phyloP scores from a whole-genome alignment of 306 rosid species.

The Hippophae rhamnoides region DNA sequence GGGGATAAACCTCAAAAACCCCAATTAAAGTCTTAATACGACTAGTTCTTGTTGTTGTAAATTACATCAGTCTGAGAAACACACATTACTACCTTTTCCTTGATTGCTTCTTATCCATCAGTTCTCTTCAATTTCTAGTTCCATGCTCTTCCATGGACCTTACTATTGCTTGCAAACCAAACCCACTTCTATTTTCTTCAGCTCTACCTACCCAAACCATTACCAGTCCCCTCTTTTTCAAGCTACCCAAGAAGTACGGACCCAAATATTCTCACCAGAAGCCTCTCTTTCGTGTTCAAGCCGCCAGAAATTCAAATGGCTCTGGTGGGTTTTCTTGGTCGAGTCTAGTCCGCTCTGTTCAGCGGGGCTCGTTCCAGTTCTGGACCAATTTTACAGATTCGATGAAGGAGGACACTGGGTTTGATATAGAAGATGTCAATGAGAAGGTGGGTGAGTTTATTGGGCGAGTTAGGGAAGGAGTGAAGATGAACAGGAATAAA shows the following conservation, averaged over 20 bases:
- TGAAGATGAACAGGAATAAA: slow-evolving; percentile 28
- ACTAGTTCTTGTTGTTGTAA: neutral
- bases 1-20: slow-evolving; percentile 7
- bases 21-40: neutral
- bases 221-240: slow-evolving; percentile 29
- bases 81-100: neutral
- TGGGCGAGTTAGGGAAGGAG: slow-evolving; percentile 28
- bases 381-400: slow-evolving; percentile 52
- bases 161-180: slow-evolving; percentile 23
- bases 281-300: slow-evolving; percentile 44
- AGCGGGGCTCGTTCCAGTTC: slow-evolving; percentile 57
- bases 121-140: slow-evolving; percentile 6
- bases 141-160: slow-evolving; percentile 38
- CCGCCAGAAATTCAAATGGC: slow-evolving; percentile 41
- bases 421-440: slow-evolving; percentile 46
- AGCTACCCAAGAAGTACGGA: slow-evolving; percentile 22
- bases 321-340: slow-evolving; percentile 47
- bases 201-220: slow-evolving; percentile 21
- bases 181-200: slow-evolving; percentile 43
- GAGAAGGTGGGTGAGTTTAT: slow-evolving; percentile 34
- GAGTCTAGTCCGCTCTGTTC: slow-evolving; percentile 33
- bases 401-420: slow-evolving; percentile 67
- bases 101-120: neutral
- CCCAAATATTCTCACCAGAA: slow-evolving; percentile 26
- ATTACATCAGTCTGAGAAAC: neutral